Base-by-base conservation (phyloP, 2,329 filamentous ascomycete genomes). In the Pezicula carpinea region DNA sequence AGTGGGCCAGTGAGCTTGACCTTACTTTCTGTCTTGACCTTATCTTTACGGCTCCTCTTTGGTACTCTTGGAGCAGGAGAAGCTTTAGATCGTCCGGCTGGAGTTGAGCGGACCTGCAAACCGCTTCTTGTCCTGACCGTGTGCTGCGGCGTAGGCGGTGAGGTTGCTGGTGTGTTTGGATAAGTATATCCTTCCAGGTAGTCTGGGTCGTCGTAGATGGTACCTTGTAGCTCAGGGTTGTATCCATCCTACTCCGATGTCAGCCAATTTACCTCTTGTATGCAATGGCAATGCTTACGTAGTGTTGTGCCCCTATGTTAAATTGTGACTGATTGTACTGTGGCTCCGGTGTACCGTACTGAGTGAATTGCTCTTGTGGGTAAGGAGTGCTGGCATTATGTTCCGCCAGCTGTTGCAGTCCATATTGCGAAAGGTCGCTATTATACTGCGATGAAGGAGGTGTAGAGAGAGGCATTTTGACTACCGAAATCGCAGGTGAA, bases 1-100 rank as follows among this genome's bases (percentile, higher is more conserved):
- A 95, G 71, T 0, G 89, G 85, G 45, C 76, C 77, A 3, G 76
- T 76, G 31, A 92, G 69, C 52, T 75, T 76, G 17, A 73, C 68
- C 52, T 69, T 72, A 58, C 70, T 71, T 44, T 66, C 61, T 26
- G 67, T 59, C 51, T 73, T 71, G 49, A 67, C 59, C 46, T 67
- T 64, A 26, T 70, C 69, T 41, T 59, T 60, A 42, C 58, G 61
- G 14, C 41, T 41, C 46, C 68, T 65, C 49, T 68, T 69, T 40
- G 67, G 60, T 46, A 67, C 67, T 6, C 65, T 51, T 19, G 33
- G 38, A 15, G 38, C 61, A 2, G 58, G 56, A 14, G 53, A 52
- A 39, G 45, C 33, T 48, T 53, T 51, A n/a, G 47, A 43, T 46
- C 53, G 51, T 43, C 49, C 50, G 45, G 59, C 55, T 33, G 59